Conservation (phyloP, 2,329 filamentous ascomycete genomes). For the Diaporthe sp. region DNA sequence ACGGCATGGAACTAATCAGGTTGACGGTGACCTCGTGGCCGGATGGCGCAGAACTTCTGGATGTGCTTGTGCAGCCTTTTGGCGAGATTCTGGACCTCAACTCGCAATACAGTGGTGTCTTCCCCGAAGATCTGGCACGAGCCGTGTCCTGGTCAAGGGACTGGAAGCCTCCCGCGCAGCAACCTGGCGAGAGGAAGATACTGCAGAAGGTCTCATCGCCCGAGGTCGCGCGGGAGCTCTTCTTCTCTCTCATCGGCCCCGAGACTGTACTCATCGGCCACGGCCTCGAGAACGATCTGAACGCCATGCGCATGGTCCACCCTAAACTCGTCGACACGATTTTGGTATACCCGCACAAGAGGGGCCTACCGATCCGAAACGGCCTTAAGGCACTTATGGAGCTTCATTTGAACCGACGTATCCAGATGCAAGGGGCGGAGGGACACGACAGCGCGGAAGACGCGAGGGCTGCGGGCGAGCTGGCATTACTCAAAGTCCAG, state of each 20-base stretch:
- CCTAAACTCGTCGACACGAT: constrained; percentile 88
- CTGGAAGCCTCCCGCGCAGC: constrained; percentile 44
- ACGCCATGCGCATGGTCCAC: constrained; percentile 86
- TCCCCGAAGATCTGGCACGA: constrained; percentile 78
- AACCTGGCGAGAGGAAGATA: constrained; percentile 49
- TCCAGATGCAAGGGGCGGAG: constrained; percentile 76
- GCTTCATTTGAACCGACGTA: constrained; percentile 77
- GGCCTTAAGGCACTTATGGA: constrained; percentile 82
- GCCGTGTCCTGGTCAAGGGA: constrained; percentile 68
- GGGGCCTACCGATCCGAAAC: constrained; percentile 81
- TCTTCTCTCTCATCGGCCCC: constrained; percentile 82
- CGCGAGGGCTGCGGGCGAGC: constrained; percentile 86
- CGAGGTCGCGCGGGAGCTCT: constrained; percentile 77
- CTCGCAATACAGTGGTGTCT: constrained; percentile 90
- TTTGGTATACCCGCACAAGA: constrained; percentile 83
- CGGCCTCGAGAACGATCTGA: constrained; percentile 95
- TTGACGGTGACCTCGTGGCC: constrained; percentile 93
- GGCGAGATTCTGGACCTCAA: constrained; percentile 92
- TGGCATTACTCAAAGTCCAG: constrained; percentile 79
- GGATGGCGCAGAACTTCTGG: constrained; percentile 78
- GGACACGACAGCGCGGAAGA: constrained; percentile 97
- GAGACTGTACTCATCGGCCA: constrained; percentile 90
- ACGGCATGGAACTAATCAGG: constrained; percentile 89
- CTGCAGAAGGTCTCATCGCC: constrained; percentile 84
- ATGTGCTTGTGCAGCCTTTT: constrained; percentile 85